Percentiles rank a stretch among this genome's conserved stretches.
Evolutionary conservation across 345 rosid species (phyloP).

Genomic region (Eucalyptus cloeziana): DNA sequence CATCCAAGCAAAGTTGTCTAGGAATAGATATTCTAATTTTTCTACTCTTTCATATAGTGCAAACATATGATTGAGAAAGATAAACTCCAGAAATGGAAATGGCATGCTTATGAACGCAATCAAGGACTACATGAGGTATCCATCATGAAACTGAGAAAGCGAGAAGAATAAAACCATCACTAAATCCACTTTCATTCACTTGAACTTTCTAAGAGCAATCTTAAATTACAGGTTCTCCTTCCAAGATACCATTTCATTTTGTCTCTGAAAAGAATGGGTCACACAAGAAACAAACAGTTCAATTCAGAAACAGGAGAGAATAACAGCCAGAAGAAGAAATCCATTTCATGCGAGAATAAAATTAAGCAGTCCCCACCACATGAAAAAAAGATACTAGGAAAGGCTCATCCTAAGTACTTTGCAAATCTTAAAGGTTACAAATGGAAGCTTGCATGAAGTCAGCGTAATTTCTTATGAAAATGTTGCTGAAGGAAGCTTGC

Average conservation of each 20-base stretch:
- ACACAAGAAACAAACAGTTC: background rate
- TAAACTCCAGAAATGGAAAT: background rate
- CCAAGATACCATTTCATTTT: background rate
- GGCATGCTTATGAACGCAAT: background rate
- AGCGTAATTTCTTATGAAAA: background rate
- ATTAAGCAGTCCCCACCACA: background rate
- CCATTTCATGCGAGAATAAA: background rate
- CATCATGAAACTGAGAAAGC: background rate
- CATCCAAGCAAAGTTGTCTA: background rate
- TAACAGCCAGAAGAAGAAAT: background rate
- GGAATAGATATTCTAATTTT: background rate
- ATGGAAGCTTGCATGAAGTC: background rate
- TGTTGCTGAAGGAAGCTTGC: slow-evolving; percentile 13
- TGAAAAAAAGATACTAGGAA: background rate
- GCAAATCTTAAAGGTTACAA: background rate
- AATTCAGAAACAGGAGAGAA: background rate
- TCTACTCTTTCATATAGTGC: background rate
- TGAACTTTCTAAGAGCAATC: background rate
- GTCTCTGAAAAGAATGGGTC: background rate
- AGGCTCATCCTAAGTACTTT: background rate
- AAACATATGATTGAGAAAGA: background rate
- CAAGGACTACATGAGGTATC: background rate
- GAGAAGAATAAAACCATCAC: background rate
- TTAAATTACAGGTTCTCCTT: background rate
- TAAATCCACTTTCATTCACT: background rate